Evolutionary conservation across 2,329 filamentous ascomycete genomes (phyloP).

Genomic region (Ilyonectria destructans): DNA sequence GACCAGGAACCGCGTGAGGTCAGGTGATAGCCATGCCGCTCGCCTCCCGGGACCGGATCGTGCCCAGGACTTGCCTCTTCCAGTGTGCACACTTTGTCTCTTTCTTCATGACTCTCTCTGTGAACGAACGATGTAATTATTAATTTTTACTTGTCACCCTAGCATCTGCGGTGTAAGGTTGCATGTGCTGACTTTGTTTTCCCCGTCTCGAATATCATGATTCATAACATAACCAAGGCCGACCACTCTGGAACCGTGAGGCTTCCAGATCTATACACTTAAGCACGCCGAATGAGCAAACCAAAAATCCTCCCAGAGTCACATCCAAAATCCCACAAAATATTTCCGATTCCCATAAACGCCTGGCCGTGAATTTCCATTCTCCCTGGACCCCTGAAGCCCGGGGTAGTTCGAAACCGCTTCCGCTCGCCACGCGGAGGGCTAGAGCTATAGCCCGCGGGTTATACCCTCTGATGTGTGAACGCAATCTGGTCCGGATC

Average conservation of each 20-base stretch:
- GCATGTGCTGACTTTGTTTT: background rate
- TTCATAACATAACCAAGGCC: conserved; percentile 1
- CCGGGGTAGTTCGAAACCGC: conserved; percentile 21
- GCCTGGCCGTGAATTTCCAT: conserved; percentile 18
- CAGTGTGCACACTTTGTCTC: background rate
- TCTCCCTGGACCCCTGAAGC: conserved; percentile 13
- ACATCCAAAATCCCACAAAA: background rate
- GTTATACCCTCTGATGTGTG: conserved; percentile 21
- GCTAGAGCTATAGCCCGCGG: conserved; percentile 7
- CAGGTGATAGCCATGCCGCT: conserved; percentile 26
- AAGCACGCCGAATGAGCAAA: background rate
- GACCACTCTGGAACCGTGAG: conserved; percentile 9
- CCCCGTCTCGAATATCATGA: background rate
- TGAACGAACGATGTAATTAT: too few species aligned
- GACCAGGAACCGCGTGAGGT: conserved; percentile 35
- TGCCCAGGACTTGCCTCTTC: background rate
- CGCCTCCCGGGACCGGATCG: background rate
- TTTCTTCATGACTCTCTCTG: background rate
- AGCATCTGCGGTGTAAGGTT: background rate
- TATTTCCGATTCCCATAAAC: conserved; percentile 14
- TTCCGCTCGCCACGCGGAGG: conserved; percentile 21
- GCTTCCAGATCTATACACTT: conserved; percentile 21
- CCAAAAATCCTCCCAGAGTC: background rate
- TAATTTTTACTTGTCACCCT: background rate
- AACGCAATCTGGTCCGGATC: conserved; percentile 27